phyloP scores from a whole-genome alignment of 768 basidiomycete genomes.

The Boletus subcaerulescens region DNA sequence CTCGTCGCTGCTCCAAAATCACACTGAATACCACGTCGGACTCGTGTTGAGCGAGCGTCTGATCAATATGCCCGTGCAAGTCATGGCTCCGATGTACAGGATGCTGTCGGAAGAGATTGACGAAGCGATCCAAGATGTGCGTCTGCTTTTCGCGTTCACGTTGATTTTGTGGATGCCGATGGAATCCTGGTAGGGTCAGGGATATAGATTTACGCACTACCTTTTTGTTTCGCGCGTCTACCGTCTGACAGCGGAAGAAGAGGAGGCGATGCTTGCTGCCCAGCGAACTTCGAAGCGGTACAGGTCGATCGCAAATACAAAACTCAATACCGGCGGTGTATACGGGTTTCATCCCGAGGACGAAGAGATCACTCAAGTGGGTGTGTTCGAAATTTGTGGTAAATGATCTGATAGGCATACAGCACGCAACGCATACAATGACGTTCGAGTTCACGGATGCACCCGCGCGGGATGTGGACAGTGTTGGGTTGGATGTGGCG shows the following conservation, averaged over 20 bases:
- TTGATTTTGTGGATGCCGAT: neutral
- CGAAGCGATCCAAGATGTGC: slow-evolving; percentile 63
- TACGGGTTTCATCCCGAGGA: slow-evolving; percentile 89
- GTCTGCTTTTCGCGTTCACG: slow-evolving; percentile 18
- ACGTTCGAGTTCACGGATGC: slow-evolving; percentile 49
- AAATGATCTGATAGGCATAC: neutral
- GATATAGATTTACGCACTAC: slow-evolving; percentile 70
- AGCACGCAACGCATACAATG: slow-evolving; percentile 22
- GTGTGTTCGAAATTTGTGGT: neutral
- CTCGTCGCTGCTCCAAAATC: slow-evolving; percentile 35
- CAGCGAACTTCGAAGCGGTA: slow-evolving; percentile 40
- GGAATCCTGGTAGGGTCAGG: slow-evolving; percentile 46
- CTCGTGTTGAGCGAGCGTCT: slow-evolving; percentile 85
- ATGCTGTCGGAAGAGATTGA: slow-evolving; percentile 86
- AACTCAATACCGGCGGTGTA: slow-evolving; percentile 32
- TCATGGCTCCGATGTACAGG: slow-evolving; percentile 87
- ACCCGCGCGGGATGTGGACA: slow-evolving; percentile 49
- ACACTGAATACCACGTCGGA: slow-evolving; percentile 51
- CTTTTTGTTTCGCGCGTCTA: slow-evolving; percentile 80
- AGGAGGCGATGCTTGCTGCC: slow-evolving; percentile 44
- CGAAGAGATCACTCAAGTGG: slow-evolving; percentile 63
- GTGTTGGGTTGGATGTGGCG: slow-evolving; percentile 69
- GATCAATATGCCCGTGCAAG: slow-evolving; percentile 94
- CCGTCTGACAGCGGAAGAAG: slow-evolving; percentile 68
- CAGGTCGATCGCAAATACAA: slow-evolving; percentile 14